phyloP scores from a whole-genome alignment of 768 basidiomycete species.

The Mycena sanguinolenta region DNA sequence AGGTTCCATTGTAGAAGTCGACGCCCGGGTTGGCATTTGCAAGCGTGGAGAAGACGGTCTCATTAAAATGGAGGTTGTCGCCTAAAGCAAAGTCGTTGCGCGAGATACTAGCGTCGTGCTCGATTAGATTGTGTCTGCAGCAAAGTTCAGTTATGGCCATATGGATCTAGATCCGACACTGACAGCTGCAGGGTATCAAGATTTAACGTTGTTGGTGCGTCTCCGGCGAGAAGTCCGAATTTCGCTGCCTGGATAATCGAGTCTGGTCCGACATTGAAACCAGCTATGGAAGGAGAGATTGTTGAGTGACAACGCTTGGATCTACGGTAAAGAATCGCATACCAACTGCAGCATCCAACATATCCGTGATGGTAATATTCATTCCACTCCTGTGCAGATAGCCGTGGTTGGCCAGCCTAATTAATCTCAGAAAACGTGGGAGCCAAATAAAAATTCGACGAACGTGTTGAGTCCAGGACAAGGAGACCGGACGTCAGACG shows the following conservation, averaged over 20 bases:
- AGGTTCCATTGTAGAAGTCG: constrained; percentile 23
- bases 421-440: neutral
- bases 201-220: constrained; percentile 9
- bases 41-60: constrained; percentile 25
- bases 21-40: constrained; percentile 33
- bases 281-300: neutral
- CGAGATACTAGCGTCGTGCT: constrained; percentile 33
- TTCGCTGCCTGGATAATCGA: constrained; percentile 16
- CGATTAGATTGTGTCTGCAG: constrained; percentile 32
- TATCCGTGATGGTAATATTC: constrained; percentile 23
- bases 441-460: neutral
- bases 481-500: constrained; percentile 22
- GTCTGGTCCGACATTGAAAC: constrained; percentile 16
- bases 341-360: constrained; percentile 20
- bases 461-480: constrained; percentile 34
- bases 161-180: neutral
- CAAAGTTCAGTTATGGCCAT: neutral
- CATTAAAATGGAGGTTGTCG: constrained; percentile 35
- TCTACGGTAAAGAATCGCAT: neutral
- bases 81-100: constrained; percentile 29
- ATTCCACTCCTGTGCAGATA: constrained; percentile 28
- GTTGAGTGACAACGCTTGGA: neutral
- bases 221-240: constrained; percentile 12
- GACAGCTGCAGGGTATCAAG: constrained; percentile 35
- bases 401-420: constrained; percentile 32